These are phyloP conservation scores for Penicillium sp. DNA, from an alignment of 2,329 filamentous ascomycete genomes.

Conservation along the genomic window DNA sequence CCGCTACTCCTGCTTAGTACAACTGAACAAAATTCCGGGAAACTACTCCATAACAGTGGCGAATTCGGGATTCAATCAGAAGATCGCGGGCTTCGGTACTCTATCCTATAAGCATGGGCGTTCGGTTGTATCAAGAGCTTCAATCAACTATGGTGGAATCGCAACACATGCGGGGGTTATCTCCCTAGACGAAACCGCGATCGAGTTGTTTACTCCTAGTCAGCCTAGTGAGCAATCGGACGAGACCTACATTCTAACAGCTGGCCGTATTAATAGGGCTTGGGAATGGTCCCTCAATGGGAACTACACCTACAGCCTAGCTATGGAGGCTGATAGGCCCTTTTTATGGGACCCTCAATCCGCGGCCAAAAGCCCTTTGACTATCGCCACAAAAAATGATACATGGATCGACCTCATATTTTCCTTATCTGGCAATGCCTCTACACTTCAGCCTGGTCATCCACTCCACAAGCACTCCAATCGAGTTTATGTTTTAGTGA, in stretches of 20 bases:
- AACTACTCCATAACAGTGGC: slow-evolving; percentile 15
- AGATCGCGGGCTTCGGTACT: slow-evolving; percentile 52
- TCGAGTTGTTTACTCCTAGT: slow-evolving; percentile 11
- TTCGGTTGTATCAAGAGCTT: slow-evolving; percentile 24
- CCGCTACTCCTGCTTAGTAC: slow-evolving; percentile 36
- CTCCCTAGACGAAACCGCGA: slow-evolving; percentile 2
- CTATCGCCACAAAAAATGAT: slow-evolving; percentile 47
- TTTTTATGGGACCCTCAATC: slow-evolving; percentile 4
- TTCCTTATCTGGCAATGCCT: slow-evolving; percentile 30
- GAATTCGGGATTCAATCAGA: slow-evolving; percentile 46
- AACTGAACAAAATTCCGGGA: slow-evolving; percentile 1
- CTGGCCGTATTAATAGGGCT: slow-evolving; percentile 6
- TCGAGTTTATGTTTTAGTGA: slow-evolving; percentile 47
- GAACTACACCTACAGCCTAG: not conserved
- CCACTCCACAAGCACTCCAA: slow-evolving; percentile 65
- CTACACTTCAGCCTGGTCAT: slow-evolving; percentile 52
- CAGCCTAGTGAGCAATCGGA: not conserved
- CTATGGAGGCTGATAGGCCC: slow-evolving; percentile 5
- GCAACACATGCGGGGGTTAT: slow-evolving; percentile 11
- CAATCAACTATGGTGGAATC: slow-evolving; percentile 10
- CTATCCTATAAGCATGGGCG: slow-evolving; percentile 44
- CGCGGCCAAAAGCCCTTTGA: slow-evolving; percentile 30
- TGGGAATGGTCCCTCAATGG: slow-evolving; percentile 11
- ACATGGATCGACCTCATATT: slow-evolving; percentile 55
- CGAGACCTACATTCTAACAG: slow-evolving; percentile 9